A percentile compares a stretch with the other conserved stretches of the same genome.
Conservation (phyloP, 768 basidiomycete species). For the Kwoniella shandongensis region DNA sequence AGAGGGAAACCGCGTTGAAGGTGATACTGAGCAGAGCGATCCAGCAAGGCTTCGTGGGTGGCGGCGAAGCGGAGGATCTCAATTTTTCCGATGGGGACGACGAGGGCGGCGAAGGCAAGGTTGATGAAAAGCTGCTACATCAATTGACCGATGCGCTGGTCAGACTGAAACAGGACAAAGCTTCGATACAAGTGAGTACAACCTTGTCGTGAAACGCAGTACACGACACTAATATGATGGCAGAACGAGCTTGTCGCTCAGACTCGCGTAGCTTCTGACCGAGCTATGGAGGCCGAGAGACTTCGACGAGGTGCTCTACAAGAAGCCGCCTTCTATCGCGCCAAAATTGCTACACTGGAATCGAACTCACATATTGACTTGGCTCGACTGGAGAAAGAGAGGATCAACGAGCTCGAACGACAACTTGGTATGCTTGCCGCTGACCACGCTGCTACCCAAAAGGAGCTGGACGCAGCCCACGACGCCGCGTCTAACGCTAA, state of each 20-base stretch:
- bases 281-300: constrained; percentile 75
- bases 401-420: constrained; percentile 69
- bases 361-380: constrained; percentile 65
- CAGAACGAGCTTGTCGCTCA: constrained; percentile 61
- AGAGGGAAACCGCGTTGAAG: constrained; percentile 81
- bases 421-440: constrained; percentile 66
- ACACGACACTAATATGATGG: constrained; percentile 29
- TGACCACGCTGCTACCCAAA: constrained; percentile 59
- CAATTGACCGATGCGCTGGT: constrained; percentile 70
- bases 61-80: constrained; percentile 59
- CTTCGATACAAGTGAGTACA: constrained; percentile 36
- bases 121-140: constrained; percentile 56
- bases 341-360: constrained; percentile 87
- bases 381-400: constrained; percentile 72
- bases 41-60: constrained; percentile 71
- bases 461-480: constrained; percentile 68
- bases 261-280: constrained; percentile 72
- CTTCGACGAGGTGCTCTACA: constrained; percentile 75
- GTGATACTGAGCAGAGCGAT: constrained; percentile 73
- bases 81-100: constrained; percentile 57
- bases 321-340: constrained; percentile 93
- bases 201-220: constrained; percentile 56
- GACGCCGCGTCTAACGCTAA: constrained; percentile 72
- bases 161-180: constrained; percentile 62
- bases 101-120: constrained; percentile 56